Conservation (phyloP, 495 filamentous ascomycete genomes). For the Hyaloscypha hepaticicola region DNA sequence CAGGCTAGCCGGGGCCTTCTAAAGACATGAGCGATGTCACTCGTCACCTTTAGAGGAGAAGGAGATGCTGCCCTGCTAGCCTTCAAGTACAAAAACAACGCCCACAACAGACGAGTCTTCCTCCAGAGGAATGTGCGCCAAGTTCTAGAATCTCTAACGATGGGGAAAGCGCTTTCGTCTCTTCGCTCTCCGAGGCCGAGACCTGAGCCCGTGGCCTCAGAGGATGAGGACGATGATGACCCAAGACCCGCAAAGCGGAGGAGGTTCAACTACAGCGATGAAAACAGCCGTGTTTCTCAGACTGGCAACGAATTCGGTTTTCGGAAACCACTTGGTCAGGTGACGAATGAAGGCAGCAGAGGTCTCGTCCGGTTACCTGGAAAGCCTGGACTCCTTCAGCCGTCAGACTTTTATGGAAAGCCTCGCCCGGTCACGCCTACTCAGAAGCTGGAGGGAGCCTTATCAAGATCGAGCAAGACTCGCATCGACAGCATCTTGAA, state of each 20-base stretch:
- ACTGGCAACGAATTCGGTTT: not conserved
- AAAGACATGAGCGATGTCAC: conserved; percentile 29
- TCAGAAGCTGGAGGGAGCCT: not conserved
- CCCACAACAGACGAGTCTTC: conserved; percentile 8
- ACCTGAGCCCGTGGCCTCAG: not conserved
- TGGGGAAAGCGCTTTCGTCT: conserved; percentile 25
- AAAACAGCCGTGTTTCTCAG: not conserved
- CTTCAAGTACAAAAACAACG: not conserved
- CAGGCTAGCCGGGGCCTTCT: conserved; percentile 21
- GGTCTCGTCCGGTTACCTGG: not conserved
- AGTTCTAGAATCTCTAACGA: conserved; percentile 13
- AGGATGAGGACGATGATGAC: conserved; percentile 24
- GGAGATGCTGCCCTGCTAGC: conserved; percentile 16
- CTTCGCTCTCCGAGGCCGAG: not conserved
- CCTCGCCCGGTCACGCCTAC: not conserved
- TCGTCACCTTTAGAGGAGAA: conserved; percentile 9
- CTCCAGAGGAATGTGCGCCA: conserved; percentile 27
- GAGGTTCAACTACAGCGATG: conserved; percentile 3
- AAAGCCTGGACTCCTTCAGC: conserved; percentile 8
- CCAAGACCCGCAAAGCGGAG: conserved; percentile 25
- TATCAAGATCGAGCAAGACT: conserved; percentile 7
- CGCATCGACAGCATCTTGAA: conserved; percentile 33
- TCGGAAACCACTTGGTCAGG: conserved; percentile 23
- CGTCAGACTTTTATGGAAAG: conserved; percentile 25
- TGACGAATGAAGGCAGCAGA: conserved; percentile 18